Evolutionary conservation across 1,139 yeast species (phyloP).

Genomic region (Zygotorulaspora mrakii): DNA sequence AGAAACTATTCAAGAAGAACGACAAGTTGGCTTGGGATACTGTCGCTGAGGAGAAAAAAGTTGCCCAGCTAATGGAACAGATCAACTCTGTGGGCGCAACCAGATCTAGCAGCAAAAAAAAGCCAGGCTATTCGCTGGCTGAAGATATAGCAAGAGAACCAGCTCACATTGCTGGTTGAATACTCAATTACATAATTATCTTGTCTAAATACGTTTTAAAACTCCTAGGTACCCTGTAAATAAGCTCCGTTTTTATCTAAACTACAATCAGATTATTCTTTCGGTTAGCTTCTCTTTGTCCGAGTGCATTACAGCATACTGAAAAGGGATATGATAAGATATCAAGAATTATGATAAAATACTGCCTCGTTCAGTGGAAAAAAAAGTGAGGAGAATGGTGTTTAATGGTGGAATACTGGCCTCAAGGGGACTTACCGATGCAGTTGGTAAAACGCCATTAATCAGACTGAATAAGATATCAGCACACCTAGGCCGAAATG

Average conservation of each 20-base stretch:
- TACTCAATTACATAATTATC: too few relatives aligned
- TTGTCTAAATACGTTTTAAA: too few relatives aligned
- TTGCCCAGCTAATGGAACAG: constrained; percentile 16
- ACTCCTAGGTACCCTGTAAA: too few relatives aligned
- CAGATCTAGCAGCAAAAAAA: constrained; percentile 1
- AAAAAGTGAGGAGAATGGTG: too few relatives aligned
- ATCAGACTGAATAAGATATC: constrained; percentile 62
- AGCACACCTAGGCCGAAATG: constrained; percentile 62
- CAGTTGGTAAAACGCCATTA: constrained; percentile 86
- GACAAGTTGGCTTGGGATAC: constrained; percentile 19
- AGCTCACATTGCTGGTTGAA: constrained; percentile 3
- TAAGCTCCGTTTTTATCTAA: too few relatives aligned
- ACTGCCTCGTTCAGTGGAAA: too few relatives aligned
- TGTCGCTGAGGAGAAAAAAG: constrained; percentile 12
- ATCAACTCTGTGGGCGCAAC: constrained; percentile 10
- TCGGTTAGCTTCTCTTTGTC: too few relatives aligned
- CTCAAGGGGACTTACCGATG: constrained; percentile 62
- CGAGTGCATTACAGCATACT: too few relatives aligned
- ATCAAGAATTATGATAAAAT: too few relatives aligned
- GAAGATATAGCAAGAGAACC: not conserved
- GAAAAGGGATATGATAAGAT: too few relatives aligned
- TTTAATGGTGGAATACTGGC: constrained; percentile 49
- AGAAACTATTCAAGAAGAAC: constrained; percentile 20
- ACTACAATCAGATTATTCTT: too few relatives aligned
- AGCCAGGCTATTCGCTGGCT: constrained; percentile 11